Evolutionary conservation across 192 early-diverging fungal genomes (phyloP), one percentile per base, ranked within the genome.

Genomic region (Coemansia sp.): DNA sequence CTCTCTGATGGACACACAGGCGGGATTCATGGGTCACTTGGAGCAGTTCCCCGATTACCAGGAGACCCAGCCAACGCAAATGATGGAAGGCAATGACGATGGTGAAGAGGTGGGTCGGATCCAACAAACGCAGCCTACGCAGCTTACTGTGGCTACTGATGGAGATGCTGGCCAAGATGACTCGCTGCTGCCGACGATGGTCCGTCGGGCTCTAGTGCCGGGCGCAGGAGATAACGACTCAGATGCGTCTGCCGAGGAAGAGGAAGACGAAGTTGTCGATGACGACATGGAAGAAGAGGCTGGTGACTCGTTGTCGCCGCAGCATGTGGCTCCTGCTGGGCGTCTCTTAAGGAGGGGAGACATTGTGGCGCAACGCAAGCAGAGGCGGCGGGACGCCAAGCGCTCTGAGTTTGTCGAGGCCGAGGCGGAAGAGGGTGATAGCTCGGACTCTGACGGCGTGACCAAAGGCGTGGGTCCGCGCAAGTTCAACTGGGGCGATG

Each of bases 391-490:
- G 32, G 16, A 59, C 38, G 33, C 17, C 38, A 62, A 52, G 52
- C 72, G 68, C 13, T 77, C 84, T 5, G 79, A 78, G 49, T 85
- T 85, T 72, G 62, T 85, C 1, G 84, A 78, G 21, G 78, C 74
- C 52, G 84, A 85, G 44, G 84, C 84, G 0, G 79, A 85, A 38
- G 76, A 76, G 16, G 78, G 77, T 59, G 70, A 73, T 40, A 78
- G 76, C 68, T 74, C 73, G 3, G 79, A 79, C 21, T 74, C 73
- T 5, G 73, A 70, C n/a, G 49, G 11, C 33, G 72, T 76, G 6
- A 58, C 6, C 19, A 30, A 62, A 32, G 21, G 11, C 5, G 63
- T 62, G 30, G 67, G 26, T 39, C 38, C 19, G 30, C 66, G 76
- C 52, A 78, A 75, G 46, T 77, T 83, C 62, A 65, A 64, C 76